Conservation (phyloP, 2,329 filamentous ascomycete genomes). For the Trichophyton simii region DNA sequence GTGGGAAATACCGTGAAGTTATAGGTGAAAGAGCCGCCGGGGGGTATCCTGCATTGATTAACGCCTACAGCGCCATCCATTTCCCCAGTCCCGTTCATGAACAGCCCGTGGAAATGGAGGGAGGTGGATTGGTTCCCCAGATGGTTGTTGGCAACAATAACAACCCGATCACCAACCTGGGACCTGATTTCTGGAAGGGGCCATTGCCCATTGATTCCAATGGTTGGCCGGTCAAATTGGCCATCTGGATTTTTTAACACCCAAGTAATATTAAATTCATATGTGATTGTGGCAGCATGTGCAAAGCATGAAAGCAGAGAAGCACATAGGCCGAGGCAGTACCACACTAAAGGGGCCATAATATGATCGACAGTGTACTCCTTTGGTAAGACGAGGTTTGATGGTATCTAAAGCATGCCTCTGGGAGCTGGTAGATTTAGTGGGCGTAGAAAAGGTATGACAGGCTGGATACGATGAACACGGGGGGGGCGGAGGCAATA, state of each 20-base stretch:
- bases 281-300: slow-evolving; percentile 6
- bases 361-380: neutral
- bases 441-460: neutral
- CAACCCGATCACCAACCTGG: slow-evolving; percentile 6
- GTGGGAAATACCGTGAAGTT: slow-evolving; percentile 7
- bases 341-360: neutral
- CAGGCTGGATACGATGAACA: neutral
- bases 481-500: neutral
- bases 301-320: slow-evolving; percentile 3
- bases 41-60: slow-evolving; percentile 28
- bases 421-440: neutral
- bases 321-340: neutral
- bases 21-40: slow-evolving; percentile 22
- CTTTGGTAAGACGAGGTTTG: neutral
- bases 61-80: slow-evolving; percentile 17
- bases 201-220: slow-evolving; percentile 10
- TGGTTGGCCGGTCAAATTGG: slow-evolving; percentile 7
- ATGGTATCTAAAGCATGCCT: neutral
- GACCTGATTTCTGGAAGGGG: slow-evolving; percentile 9
- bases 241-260: slow-evolving; percentile 8
- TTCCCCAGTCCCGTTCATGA: slow-evolving; percentile 43
- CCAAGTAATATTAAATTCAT: slow-evolving; percentile 11
- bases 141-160: slow-evolving; percentile 7
- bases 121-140: slow-evolving; percentile 12
- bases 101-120: slow-evolving; percentile 52